Evolutionary conservation across 768 basidiomycete genomes (phyloP), one percentile per base, ranked within the genome.

Genomic region (Dendrothele bispora): DNA sequence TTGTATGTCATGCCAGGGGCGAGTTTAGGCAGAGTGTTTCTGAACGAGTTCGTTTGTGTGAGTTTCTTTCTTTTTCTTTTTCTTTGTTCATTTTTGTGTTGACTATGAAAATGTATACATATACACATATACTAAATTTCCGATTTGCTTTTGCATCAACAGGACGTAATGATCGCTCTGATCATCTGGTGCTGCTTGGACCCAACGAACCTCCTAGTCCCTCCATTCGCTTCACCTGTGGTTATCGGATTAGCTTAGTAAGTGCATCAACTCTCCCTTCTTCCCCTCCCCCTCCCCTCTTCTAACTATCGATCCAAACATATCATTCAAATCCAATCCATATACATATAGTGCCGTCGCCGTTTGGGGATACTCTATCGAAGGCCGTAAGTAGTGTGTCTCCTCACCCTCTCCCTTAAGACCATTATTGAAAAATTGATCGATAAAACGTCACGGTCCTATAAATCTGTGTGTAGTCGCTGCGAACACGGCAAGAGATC

Each of bases 401-500:
- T 49, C 46, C 22, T 15, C 14, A 49, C 28, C 22, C 14, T 17
- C 44, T 25, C 14, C 20, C 22, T 36, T n/a, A 38, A 32, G n/a
- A n/a, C n/a, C n/a, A n/a, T n/a, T n/a, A n/a, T n/a, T n/a, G n/a
- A n/a, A n/a, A n/a, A n/a, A n/a, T n/a, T n/a, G n/a, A n/a, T n/a
- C n/a, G n/a, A n/a, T n/a, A n/a, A n/a, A 67, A 61, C 3, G 25
- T 73, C 43, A 58, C 71, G n/a, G 62, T 76, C 43, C 75, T 8
- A 27, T 36, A 20, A 20, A 36, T 28, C 51, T 28, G 18, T 38
- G 37, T 50, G 7, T 47, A 81, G 77, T 88, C 37, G 72, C 82
- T 12, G 70, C 84, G 27, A 88, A 88, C 61, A 64, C 82, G 3
- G 83, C 84, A 24, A 83, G 86, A 57, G 86, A 88, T 59, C 24